phyloP scores from a whole-genome alignment of 2,329 filamentous ascomycete genomes.

The Alternaria arborescens region DNA sequence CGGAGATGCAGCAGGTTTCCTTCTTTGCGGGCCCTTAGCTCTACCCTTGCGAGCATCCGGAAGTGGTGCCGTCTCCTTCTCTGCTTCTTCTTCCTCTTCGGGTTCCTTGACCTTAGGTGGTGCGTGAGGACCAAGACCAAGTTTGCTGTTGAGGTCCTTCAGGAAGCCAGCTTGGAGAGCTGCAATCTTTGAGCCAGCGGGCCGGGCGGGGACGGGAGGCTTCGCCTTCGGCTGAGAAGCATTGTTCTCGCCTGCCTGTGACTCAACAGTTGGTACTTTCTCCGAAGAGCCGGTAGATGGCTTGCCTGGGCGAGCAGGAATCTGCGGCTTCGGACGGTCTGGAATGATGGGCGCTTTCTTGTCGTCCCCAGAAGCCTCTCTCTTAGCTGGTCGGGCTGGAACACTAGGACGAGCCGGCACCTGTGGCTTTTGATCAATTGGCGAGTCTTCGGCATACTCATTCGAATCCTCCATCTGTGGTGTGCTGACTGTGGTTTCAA shows the following conservation, averaged over 20 bases:
- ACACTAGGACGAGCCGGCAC: slow-evolving; percentile 42
- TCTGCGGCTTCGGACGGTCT: slow-evolving; percentile 69
- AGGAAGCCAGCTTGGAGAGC: slow-evolving; percentile 91
- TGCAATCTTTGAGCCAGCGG: slow-evolving; percentile 85
- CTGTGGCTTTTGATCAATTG: slow-evolving; percentile 39
- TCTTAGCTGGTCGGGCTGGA: slow-evolving; percentile 47
- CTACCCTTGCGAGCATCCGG: slow-evolving; percentile 89
- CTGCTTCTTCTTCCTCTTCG: slow-evolving; percentile 62
- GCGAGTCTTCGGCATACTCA: slow-evolving; percentile 49
- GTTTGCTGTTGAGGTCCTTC: slow-evolving; percentile 87
- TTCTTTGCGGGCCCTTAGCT: slow-evolving; percentile 84
- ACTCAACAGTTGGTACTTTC: slow-evolving; percentile 44
- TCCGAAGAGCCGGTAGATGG: slow-evolving; percentile 52
- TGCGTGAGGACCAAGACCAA: slow-evolving; percentile 84
- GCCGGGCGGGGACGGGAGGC: slow-evolving; percentile 80
- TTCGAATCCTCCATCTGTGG: slow-evolving; percentile 61
- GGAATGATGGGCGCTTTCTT: slow-evolving; percentile 63
- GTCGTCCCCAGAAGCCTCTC: slow-evolving; percentile 59
- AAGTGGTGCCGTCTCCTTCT: slow-evolving; percentile 76
- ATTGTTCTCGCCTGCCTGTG: slow-evolving; percentile 40
- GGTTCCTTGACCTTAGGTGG: slow-evolving; percentile 78
- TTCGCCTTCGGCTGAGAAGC: slow-evolving; percentile 72
- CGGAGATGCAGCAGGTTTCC: slow-evolving; percentile 70
- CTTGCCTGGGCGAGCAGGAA: slow-evolving; percentile 69
- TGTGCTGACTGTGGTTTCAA: slow-evolving; percentile 75